These are phyloP conservation scores for Dioszegia crocea DNA, from an alignment of 768 basidiomycete species.

Conservation along the genomic window DNA sequence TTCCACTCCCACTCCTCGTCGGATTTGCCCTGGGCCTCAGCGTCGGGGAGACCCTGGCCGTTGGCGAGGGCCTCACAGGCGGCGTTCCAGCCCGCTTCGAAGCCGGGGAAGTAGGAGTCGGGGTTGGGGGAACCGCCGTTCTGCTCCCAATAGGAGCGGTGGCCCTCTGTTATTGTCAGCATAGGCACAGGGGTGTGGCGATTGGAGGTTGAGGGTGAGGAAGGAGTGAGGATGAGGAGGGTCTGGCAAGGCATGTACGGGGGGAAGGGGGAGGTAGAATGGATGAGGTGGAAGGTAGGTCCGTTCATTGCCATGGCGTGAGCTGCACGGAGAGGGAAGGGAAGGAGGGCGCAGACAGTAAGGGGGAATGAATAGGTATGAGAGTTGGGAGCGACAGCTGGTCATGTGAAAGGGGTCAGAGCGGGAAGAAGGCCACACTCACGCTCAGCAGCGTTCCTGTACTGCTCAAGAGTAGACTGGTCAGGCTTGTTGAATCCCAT, in stretches of 20 bases:
- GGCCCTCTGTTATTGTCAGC: slow-evolving; percentile 9
- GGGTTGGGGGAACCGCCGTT: slow-evolving; percentile 24
- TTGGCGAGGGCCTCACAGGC: slow-evolving; percentile 15
- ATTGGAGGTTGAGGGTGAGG: too few relatives aligned
- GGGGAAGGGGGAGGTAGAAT: too few relatives aligned
- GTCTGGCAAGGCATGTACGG: too few relatives aligned
- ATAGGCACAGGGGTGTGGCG: too few relatives aligned
- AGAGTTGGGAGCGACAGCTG: not conserved
- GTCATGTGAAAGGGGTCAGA: not conserved
- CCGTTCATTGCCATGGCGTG: too few relatives aligned
- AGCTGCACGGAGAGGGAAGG: too few relatives aligned
- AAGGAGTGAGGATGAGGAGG: too few relatives aligned
- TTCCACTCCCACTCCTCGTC: slow-evolving; percentile 32
- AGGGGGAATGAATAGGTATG: too few relatives aligned
- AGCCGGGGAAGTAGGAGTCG: slow-evolving; percentile 29
- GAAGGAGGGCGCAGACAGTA: too few relatives aligned
- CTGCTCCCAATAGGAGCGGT: slow-evolving; percentile 25
- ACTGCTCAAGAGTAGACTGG: slow-evolving; percentile 14
- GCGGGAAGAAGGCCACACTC: not conserved
- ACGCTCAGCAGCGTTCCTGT: slow-evolving; percentile 9
- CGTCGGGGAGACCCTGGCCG: slow-evolving; percentile 22
- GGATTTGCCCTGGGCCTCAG: slow-evolving; percentile 10
- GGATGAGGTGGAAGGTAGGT: too few relatives aligned
- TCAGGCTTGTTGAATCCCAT: slow-evolving; percentile 7
- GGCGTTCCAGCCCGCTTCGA: slow-evolving; percentile 27